Evolutionary conservation across 2,329 filamentous ascomycete species (phyloP).

Genomic region (Trichothecium sympodiale): DNA sequence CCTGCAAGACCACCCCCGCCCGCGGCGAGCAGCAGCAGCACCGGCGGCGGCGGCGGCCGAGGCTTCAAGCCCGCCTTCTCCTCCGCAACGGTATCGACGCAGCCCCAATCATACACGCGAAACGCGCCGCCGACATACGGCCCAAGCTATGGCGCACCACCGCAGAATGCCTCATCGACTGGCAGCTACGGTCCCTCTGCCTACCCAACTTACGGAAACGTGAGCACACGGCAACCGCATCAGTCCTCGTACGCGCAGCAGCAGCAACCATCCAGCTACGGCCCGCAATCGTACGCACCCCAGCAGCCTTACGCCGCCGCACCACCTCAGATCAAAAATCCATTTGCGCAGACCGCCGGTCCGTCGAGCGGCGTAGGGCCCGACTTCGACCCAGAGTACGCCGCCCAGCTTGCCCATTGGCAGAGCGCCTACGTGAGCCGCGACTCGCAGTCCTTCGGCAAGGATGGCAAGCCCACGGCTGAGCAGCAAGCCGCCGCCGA

Average conservation of each 20-base stretch:
- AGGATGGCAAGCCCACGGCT: constrained; percentile 19
- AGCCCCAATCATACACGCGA: constrained; percentile 4
- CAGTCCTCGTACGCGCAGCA: constrained; percentile 10
- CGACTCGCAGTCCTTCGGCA: constrained; percentile 32
- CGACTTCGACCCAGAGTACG: constrained; percentile 65
- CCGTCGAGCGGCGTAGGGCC: constrained; percentile 16
- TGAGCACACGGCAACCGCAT: constrained; percentile 6
- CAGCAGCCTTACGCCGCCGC: constrained; percentile 24
- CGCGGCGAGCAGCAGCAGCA: constrained; percentile 12
- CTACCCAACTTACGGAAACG: no score
- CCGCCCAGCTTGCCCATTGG: constrained; percentile 90
- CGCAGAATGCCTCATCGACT: neutral
- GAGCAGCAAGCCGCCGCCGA: constrained; percentile 31
- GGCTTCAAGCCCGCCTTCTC: constrained; percentile 41
- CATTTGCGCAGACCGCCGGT: constrained; percentile 53
- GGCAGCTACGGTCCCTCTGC: no score
- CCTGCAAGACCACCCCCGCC: constrained; percentile 67
- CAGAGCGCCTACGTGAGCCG: constrained; percentile 74
- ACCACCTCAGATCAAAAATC: constrained; percentile 65
- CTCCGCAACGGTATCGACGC: constrained; percentile 23
- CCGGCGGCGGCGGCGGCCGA: constrained; percentile 1
- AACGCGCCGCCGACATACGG: constrained; percentile 13
- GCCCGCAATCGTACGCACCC: constrained; percentile 12
- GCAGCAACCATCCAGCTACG: constrained; percentile 20
- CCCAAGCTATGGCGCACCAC: constrained; percentile 6